Conservation (phyloP, 345 rosid species). For the Psidium friedrichsthalianum region DNA sequence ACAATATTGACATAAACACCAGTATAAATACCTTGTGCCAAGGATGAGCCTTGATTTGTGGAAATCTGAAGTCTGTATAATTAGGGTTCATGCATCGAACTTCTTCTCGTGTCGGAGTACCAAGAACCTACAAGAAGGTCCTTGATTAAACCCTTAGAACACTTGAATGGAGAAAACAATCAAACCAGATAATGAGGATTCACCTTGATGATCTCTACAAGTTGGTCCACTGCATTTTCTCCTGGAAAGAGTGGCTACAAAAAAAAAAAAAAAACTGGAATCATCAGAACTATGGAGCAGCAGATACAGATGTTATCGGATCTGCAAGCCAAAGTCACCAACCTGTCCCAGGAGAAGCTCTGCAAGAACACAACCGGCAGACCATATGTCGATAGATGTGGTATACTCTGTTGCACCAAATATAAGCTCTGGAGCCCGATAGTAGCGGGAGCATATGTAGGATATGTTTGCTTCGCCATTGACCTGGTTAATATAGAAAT, state of each 20-base stretch:
- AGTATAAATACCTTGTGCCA: slow-evolving; percentile 63
- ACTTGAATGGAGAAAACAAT: not conserved
- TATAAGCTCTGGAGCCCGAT: slow-evolving; percentile 85
- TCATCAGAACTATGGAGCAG: not conserved
- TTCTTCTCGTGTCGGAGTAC: slow-evolving; percentile 92
- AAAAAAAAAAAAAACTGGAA: not conserved
- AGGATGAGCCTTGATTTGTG: slow-evolving; percentile 74
- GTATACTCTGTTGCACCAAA: slow-evolving; percentile 79
- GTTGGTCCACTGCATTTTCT: slow-evolving; percentile 80
- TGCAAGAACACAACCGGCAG: slow-evolving; percentile 87
- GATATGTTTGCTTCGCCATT: slow-evolving; percentile 69
- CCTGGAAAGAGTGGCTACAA: slow-evolving; percentile 71
- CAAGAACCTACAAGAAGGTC: slow-evolving; percentile 52
- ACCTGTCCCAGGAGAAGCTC: slow-evolving; percentile 86
- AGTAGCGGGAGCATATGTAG: slow-evolving; percentile 78
- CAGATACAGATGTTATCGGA: not conserved
- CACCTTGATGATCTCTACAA: slow-evolving; percentile 82
- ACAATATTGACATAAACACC: not conserved
- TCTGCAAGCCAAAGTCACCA: slow-evolving; percentile 1
- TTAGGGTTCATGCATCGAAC: slow-evolving; percentile 89
- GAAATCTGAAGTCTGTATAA: slow-evolving; percentile 70
- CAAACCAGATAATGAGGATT: not conserved
- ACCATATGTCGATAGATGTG: slow-evolving; percentile 81
- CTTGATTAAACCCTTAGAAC: not conserved
- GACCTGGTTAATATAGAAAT: not conserved